These are phyloP conservation scores for Dissophora globulifera DNA, from an alignment of 192 early-diverging fungal species.

Conservation along the genomic window DNA sequence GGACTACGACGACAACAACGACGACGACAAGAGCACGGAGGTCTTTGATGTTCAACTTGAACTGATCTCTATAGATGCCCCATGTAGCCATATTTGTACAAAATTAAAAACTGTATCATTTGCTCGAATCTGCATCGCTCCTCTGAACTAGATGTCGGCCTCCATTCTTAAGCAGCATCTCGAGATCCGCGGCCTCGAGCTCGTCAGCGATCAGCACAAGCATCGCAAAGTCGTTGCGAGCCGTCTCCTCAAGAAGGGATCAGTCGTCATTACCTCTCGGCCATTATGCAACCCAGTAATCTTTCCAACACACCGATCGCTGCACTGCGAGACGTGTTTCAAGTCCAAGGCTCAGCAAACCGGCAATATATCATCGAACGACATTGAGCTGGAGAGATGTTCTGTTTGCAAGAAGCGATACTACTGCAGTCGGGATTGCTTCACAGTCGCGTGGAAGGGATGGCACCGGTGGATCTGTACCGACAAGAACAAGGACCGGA, in stretches of 20 bases:
- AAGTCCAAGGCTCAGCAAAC: not conserved
- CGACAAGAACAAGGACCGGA: slow-evolving; percentile 35
- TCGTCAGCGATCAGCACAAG: slow-evolving; percentile 38
- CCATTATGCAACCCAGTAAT: slow-evolving; percentile 47
- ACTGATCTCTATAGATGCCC: too few species aligned
- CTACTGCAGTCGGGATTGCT: slow-evolving; percentile 37
- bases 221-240: slow-evolving; percentile 47
- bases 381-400: slow-evolving; percentile 31
- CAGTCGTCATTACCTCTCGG: slow-evolving; percentile 54
- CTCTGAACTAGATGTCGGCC: slow-evolving; percentile 15
- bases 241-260: slow-evolving; percentile 35
- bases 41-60: too few species aligned
- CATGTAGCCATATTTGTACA: too few species aligned
- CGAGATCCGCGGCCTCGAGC: slow-evolving; percentile 27
- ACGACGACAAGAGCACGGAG: not conserved
- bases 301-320: slow-evolving; percentile 46
- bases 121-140: too few species aligned
- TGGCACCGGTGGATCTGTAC: slow-evolving; percentile 50
- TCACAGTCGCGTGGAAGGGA: slow-evolving; percentile 42
- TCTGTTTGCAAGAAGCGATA: slow-evolving; percentile 52
- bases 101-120: not conserved
- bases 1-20: not conserved
- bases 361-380: not conserved
- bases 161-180: slow-evolving; percentile 40
- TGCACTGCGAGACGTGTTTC: slow-evolving; percentile 31